Evolutionary conservation across 2,329 filamentous ascomycete genomes (phyloP).

Genomic region (Fusarium siculi): DNA sequence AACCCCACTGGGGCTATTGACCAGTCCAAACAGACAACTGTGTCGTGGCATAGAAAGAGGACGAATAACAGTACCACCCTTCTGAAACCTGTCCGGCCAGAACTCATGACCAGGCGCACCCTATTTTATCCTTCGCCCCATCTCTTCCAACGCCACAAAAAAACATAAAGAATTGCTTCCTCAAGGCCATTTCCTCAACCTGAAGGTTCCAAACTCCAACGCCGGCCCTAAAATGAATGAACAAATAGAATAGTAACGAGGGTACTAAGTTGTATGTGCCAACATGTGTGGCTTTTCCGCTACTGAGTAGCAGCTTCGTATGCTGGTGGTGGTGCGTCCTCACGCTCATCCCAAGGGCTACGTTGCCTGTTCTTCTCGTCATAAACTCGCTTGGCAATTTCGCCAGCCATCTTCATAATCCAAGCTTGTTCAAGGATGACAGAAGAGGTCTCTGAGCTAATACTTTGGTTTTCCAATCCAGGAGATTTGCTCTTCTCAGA

Average conservation of each 20-base stretch:
- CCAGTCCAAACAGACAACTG: constrained; percentile 26
- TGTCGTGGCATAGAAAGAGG: constrained; percentile 25
- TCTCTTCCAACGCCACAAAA: constrained; percentile 36
- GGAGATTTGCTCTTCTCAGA: constrained; percentile 46
- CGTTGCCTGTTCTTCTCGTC: constrained; percentile 76
- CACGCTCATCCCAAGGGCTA: constrained; percentile 59
- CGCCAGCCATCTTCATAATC: constrained; percentile 93
- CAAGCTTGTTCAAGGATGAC: constrained; percentile 82
- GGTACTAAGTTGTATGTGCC: constrained; percentile 35
- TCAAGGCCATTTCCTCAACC: constrained; percentile 24
- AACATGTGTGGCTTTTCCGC: constrained; percentile 14
- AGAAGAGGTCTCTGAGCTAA: constrained; percentile 61
- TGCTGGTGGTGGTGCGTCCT: constrained; percentile 69
- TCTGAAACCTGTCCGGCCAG: constrained; percentile 28
- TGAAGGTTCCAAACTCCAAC: constrained; percentile 35
- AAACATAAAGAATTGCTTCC: constrained; percentile 25
- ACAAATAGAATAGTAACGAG: constrained; percentile 31
- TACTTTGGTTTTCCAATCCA: constrained; percentile 47
- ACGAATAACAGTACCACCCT: constrained; percentile 21
- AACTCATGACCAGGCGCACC: constrained; percentile 31
- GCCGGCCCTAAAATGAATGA: constrained; percentile 33
- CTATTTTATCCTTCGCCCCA: constrained; percentile 33
- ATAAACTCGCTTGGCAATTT: constrained; percentile 87
- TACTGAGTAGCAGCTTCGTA: constrained; percentile 65
- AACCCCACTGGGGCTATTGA: constrained; percentile 31